Evolutionary conservation across 2,329 filamentous ascomycete species (phyloP).

Genomic region (Cladophialophora chaetospira): DNA sequence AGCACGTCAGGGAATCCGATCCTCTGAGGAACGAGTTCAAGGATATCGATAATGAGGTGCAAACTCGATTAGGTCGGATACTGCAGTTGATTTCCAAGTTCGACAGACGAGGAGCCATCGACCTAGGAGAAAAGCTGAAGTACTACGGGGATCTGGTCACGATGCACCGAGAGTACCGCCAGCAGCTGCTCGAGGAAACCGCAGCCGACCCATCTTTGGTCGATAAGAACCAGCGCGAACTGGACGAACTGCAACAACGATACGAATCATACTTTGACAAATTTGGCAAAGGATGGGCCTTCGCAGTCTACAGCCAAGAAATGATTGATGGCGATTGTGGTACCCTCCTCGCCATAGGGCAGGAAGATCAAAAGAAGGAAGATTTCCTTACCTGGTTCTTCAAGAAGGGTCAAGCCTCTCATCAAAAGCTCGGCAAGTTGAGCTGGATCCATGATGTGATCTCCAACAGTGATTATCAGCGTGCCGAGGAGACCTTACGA

Average conservation of each 20-base stretch:
- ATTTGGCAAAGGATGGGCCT: constrained; percentile 56
- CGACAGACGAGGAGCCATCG: constrained; percentile 51
- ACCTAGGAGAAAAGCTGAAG: constrained; percentile 62
- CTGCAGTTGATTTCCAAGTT: constrained; percentile 25
- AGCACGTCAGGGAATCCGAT: constrained; percentile 20
- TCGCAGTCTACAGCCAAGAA: constrained; percentile 77
- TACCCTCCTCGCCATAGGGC: constrained; percentile 66
- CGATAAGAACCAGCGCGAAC: constrained; percentile 33
- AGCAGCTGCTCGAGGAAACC: constrained; percentile 23
- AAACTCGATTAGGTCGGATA: constrained; percentile 17
- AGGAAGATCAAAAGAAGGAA: constrained; percentile 58
- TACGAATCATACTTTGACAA: constrained; percentile 52
- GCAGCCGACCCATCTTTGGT: constrained; percentile 23
- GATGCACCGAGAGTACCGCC: constrained; percentile 29
- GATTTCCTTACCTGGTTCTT: constrained; percentile 77
- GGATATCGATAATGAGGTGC: constrained; percentile 20
- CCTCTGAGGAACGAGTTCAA: constrained; percentile 22
- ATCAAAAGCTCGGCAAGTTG: constrained; percentile 61
- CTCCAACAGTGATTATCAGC: constrained; percentile 71
- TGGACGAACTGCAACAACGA: constrained; percentile 40
- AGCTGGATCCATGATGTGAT: constrained; percentile 94
- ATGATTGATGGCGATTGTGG: constrained; percentile 68
- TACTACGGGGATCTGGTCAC: constrained; percentile 66
- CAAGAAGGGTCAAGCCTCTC: constrained; percentile 66
- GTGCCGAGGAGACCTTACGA: constrained; percentile 71